Conservation (phyloP, 805 yeast genomes). For the Vanderwaltozyma tropicalis region DNA sequence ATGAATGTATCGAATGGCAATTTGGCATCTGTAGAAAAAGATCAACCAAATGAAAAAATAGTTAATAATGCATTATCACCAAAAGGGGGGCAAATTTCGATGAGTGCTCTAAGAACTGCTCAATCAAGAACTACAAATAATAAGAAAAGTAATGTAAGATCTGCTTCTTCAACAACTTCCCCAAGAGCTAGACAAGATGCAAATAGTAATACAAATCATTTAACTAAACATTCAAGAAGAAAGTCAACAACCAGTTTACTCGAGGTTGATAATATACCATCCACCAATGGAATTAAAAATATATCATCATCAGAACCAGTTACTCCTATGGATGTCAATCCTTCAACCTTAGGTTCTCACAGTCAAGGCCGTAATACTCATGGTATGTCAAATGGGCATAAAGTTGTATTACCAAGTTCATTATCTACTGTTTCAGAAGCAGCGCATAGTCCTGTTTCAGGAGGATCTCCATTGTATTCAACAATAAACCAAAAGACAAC, state of each 20-base stretch:
- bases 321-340: constrained; percentile 1
- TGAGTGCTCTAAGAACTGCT: too few species aligned
- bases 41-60: background rate
- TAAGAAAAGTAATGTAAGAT: background rate
- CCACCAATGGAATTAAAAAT: background rate
- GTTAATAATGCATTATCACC: background rate
- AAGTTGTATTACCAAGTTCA: constrained; percentile 8
- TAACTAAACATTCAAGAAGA: background rate
- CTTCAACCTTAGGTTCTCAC: background rate
- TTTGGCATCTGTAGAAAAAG: background rate
- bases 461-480: background rate
- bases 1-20: background rate
- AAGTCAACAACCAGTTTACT: constrained; percentile 1
- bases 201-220: background rate
- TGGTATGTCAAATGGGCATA: constrained; percentile 2
- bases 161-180: background rate
- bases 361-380: background rate
- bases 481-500: background rate
- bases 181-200: background rate
- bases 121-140: too few species aligned
- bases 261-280: background rate
- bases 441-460: background rate
- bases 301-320: constrained; percentile 4
- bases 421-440: constrained; percentile 12
- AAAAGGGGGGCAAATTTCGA: too few species aligned